Evolutionary conservation across 2,329 filamentous ascomycete genomes (phyloP).

Genomic region (Phyllosticta capitalensis): DNA sequence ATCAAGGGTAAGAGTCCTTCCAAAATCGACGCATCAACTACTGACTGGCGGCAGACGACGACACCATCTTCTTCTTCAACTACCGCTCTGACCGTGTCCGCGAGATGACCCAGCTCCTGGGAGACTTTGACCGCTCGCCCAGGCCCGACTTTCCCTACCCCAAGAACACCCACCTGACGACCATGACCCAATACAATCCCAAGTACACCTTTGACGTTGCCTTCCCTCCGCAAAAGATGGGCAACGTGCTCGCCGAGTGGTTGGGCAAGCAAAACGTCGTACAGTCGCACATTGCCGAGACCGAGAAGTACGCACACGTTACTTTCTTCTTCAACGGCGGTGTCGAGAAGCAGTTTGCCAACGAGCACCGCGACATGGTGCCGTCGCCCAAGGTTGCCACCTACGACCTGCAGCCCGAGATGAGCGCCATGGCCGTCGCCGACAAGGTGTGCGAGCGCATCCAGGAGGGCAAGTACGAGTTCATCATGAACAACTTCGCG

Average conservation of each 20-base stretch:
- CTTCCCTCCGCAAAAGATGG: constrained; percentile 92
- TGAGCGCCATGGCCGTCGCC: constrained; percentile 86
- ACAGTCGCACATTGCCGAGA: constrained; percentile 96
- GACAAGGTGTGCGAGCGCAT: constrained; percentile 85
- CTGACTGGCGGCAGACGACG: constrained; percentile 53
- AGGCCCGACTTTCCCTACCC: constrained; percentile 88
- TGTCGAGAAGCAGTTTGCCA: constrained; percentile 89
- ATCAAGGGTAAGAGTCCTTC: constrained; percentile 58
- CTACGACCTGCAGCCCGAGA: constrained; percentile 89
- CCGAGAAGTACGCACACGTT: constrained; percentile 98
- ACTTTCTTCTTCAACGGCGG: constrained; percentile 99
- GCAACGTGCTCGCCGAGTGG: constrained; percentile 96
- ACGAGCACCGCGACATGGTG: constrained; percentile 88
- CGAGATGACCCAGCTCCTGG: constrained; percentile 90
- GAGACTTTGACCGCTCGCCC: constrained; percentile 84
- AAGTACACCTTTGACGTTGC: constrained; percentile 89
- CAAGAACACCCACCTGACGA: constrained; percentile 76
- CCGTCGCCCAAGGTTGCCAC: constrained; percentile 91
- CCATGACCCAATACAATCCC: constrained; percentile 97
- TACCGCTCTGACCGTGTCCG: constrained; percentile 97
- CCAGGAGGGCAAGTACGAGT: constrained; percentile 76
- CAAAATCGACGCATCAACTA: constrained; percentile 14
- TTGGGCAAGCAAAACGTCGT: constrained; percentile 78
- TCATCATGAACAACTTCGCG: constrained; percentile 99
- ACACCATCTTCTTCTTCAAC: constrained; percentile 99